Evolutionary conservation across 1,284 basidiomycete genomes (phyloP), one percentile per base, ranked within the genome.

Genomic region (Cryptococcus depauperatus): DNA sequence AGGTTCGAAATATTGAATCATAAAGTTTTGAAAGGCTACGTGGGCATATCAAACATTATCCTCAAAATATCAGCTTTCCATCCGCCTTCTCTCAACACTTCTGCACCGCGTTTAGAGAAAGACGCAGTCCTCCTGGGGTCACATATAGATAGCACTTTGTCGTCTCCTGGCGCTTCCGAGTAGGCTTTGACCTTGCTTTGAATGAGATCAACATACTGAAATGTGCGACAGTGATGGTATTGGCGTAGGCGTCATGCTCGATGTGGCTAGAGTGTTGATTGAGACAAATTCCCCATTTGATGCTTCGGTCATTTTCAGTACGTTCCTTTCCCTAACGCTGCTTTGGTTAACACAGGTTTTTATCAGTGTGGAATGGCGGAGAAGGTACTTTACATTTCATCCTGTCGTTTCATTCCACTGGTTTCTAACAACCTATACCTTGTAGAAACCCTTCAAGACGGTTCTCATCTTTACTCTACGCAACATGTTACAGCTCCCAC

Each of bases 291-390:
- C 81, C 73, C 59, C 79, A 10, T 85, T 92, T 0, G 78, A 78
- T 44, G 81, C 91, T 64, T 78, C 88, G 4, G 77, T 92, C 52
- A 77, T 98, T 10, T 90, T 98, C 63, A 72, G 87, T 90, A 57
- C 68, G 85, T 74, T 13, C n/a, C n/a, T 14, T 19, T 14, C 50
- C 29, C 18, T 16, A 16, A 40, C 21, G 23, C 10, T 4, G 25
- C n/a, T 8, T 28, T 19, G 19, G 11, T 16, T 29, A 13, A 6
- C 4, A 7, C 25, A 42, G 46, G 41, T 37, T 41, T 27, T 9
- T 26, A 8, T 32, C n/a, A 90, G 87, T 97, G 50, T 97, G 95
- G 75, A 97, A 97, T 62, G 81, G 95, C 51, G 95, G 85, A 5
- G 92, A 98, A 63, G 54, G 62, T 73, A 21, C n/a, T 6, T 11